These are phyloP conservation scores for Umbelopsis isabellina DNA, from an alignment of 192 early-diverging fungal species.

Conservation along the genomic window DNA sequence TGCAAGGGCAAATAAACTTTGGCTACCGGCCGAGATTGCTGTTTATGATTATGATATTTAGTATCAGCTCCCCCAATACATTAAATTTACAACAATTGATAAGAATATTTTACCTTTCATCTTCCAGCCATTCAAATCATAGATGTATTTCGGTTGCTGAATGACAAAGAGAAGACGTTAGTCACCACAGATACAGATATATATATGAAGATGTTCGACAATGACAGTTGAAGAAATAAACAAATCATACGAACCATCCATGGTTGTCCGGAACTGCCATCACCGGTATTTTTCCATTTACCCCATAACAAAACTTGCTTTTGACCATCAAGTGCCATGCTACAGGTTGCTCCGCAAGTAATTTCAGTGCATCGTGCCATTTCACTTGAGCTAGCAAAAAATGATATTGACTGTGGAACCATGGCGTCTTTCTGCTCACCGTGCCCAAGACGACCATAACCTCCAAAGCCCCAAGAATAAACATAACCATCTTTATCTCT, in stretches of 20 bases:
- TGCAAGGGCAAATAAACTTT: slow-evolving; percentile 45
- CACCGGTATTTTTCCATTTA: slow-evolving; percentile 57
- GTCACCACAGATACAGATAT: too few species aligned
- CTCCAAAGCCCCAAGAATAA: slow-evolving; percentile 70
- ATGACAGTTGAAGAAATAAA: not conserved
- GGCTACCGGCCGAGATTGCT: slow-evolving; percentile 42
- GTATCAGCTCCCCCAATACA: not conserved
- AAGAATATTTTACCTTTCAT: slow-evolving; percentile 6
- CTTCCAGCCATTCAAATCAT: slow-evolving; percentile 53
- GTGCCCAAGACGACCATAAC: slow-evolving; percentile 67
- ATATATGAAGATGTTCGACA: not conserved
- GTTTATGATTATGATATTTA: not conserved
- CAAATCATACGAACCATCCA: slow-evolving; percentile 44
- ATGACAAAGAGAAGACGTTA: not conserved
- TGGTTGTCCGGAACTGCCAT: slow-evolving; percentile 53
- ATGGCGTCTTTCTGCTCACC: slow-evolving; percentile 54
- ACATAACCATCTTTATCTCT: slow-evolving; percentile 52
- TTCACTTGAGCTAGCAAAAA: slow-evolving; percentile 41
- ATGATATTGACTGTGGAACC: slow-evolving; percentile 44
- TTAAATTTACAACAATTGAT: not conserved
- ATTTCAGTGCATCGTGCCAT: slow-evolving; percentile 39
- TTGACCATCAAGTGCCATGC: slow-evolving; percentile 51
- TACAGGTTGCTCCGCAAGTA: slow-evolving; percentile 50
- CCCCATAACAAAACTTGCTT: slow-evolving; percentile 52
- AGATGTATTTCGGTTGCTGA: slow-evolving; percentile 42